Percentiles rank a stretch among this genome's conserved stretches.
phyloP scores from a whole-genome alignment of 768 basidiomycete genomes.

The Hebeloma cylindrosporum region DNA sequence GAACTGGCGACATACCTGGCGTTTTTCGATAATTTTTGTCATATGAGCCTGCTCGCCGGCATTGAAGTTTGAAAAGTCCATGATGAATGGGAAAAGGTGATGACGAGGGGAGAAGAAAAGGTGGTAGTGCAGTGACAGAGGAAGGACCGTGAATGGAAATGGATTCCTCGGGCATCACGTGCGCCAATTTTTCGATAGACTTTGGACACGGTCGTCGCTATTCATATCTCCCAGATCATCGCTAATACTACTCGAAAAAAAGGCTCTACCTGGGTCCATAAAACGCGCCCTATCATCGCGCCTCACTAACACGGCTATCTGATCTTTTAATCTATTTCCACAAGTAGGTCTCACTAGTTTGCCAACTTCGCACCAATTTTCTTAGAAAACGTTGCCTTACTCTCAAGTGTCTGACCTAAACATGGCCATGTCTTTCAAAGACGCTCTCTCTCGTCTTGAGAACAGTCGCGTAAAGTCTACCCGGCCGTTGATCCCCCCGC shows the following conservation, averaged over 20 bases:
- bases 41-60: slow-evolving; percentile 94
- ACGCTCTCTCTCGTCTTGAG: slow-evolving; percentile 78
- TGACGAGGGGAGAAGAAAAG: slow-evolving; percentile 15
- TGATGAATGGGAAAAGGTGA: slow-evolving; percentile 40
- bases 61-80: slow-evolving; percentile 94
- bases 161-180: slow-evolving; percentile 18
- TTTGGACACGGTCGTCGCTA: slow-evolving; percentile 6
- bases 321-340: no score
- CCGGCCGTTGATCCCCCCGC: slow-evolving; percentile 89
- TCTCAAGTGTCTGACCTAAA: slow-evolving; percentile 48
- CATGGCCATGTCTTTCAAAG: slow-evolving; percentile 75
- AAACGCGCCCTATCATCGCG: slow-evolving; percentile 1
- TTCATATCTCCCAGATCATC: no score
- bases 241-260: no score
- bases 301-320: no score
- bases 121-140: slow-evolving; percentile 9
- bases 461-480: slow-evolving; percentile 86
- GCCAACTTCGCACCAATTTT: no score
- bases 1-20: slow-evolving; percentile 64
- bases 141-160: slow-evolving; percentile 8
- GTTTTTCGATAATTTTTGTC: slow-evolving; percentile 92
- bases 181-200: slow-evolving; percentile 11
- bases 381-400: slow-evolving; percentile 16
- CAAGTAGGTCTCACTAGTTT: no score
- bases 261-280: no score